Conservation (phyloP, 164 flowering plant genomes). For the Liriodendron chinense region DNA sequence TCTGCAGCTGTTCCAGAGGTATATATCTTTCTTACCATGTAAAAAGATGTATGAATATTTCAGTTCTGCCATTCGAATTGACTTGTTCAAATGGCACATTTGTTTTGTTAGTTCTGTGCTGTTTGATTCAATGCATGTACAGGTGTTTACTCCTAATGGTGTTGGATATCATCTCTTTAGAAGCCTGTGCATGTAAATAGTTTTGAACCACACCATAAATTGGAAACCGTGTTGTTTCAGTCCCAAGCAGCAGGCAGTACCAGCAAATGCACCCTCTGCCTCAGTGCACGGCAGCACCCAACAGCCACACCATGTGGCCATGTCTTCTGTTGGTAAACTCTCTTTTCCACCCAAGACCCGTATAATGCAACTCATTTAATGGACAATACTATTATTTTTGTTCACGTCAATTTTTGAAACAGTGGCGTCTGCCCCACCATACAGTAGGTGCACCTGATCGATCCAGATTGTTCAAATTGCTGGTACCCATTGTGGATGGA, state of each 20-base stretch:
- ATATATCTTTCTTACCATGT: constrained; percentile 3
- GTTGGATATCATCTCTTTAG: background rate
- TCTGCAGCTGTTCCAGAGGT: constrained; percentile 67
- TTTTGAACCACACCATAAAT: background rate
- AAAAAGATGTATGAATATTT: background rate
- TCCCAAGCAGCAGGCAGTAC: constrained; percentile 39
- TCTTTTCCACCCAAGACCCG: background rate
- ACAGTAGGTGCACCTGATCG: background rate
- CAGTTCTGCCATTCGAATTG: background rate
- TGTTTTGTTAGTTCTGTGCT: background rate
- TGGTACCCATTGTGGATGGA: background rate
- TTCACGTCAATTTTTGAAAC: background rate
- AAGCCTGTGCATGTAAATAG: background rate
- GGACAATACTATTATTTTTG: too few species aligned
- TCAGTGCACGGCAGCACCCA: constrained; percentile 80
- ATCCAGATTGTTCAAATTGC: background rate
- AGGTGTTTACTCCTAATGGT: background rate
- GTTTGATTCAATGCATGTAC: background rate
- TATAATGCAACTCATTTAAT: background rate
- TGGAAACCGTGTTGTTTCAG: constrained; percentile 26
- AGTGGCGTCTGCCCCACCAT: background rate
- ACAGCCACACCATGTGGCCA: constrained; percentile 99
- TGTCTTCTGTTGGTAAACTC: constrained; percentile 87
- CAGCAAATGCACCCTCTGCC: constrained; percentile 92
- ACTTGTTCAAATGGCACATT: background rate